Percentiles rank a stretch among this genome's conserved stretches.
phyloP scores from a whole-genome alignment of 2,329 filamentous ascomycete genomes.

The Cercospora sp. region DNA sequence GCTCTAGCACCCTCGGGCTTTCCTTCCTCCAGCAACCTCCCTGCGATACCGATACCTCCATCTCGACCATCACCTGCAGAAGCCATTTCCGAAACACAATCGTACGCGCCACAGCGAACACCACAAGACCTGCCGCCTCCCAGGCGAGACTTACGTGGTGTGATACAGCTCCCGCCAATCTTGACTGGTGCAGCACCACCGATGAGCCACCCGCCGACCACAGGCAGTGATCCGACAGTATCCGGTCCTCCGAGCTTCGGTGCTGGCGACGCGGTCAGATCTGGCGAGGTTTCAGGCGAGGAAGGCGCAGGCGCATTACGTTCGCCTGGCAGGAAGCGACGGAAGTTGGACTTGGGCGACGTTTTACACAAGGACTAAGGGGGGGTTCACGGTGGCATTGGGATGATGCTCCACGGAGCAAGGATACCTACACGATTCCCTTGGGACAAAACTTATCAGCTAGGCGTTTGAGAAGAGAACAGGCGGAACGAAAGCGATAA shows the following conservation, averaged over 20 bases:
- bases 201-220: neutral
- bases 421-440: neutral
- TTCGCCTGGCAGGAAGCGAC: constrained; percentile 31
- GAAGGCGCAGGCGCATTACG: constrained; percentile 23
- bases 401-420: neutral
- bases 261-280: constrained; percentile 2
- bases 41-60: constrained; percentile 2
- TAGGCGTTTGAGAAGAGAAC: neutral
- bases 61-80: constrained; percentile 14
- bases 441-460: neutral
- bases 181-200: constrained; percentile 18
- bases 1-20: constrained; percentile 4
- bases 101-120: neutral
- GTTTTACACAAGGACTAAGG: constrained; percentile 31
- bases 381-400: neutral
- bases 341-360: constrained; percentile 38
- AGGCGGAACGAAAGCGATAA: neutral
- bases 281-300: constrained; percentile 27
- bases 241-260: neutral
- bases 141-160: constrained; percentile 7
- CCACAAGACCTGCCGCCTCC: constrained; percentile 19
- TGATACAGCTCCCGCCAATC: constrained; percentile 34
- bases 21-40: constrained; percentile 10
- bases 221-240: neutral
- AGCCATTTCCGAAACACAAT: neutral